phyloP scores from a whole-genome alignment of 2,329 filamentous ascomycete genomes.

The Trichoderma sp. region DNA sequence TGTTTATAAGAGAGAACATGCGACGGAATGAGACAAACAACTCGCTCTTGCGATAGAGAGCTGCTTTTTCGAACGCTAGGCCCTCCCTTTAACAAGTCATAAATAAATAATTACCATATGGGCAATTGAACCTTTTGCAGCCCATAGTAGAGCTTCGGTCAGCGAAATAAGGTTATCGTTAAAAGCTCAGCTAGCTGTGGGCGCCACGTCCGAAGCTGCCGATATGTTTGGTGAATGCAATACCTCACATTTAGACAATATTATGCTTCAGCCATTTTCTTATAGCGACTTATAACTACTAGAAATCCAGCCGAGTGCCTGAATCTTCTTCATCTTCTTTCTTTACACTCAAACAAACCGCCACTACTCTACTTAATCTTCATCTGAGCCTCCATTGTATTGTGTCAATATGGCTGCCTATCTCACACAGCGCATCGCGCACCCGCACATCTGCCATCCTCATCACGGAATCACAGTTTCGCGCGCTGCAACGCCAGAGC shows the following conservation, averaged over 20 bases:
- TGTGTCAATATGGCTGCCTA: slow-evolving; percentile 15
- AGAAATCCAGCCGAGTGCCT: background rate
- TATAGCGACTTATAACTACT: background rate
- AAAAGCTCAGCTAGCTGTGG: background rate
- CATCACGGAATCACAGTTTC: slow-evolving; percentile 18
- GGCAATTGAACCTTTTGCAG: no score
- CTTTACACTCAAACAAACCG: background rate
- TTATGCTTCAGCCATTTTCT: background rate
- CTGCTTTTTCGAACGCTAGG: no score
- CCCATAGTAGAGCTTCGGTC: no score
- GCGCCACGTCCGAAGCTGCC: background rate
- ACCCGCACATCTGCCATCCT: slow-evolving; percentile 12
- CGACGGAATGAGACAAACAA: no score
- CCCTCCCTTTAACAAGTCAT: no score
- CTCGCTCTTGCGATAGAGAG: no score
- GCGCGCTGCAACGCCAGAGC: background rate
- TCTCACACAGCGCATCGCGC: slow-evolving; percentile 13
- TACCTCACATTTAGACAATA: background rate
- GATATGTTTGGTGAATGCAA: background rate
- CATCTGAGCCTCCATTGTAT: background rate
- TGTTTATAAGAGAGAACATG: background rate
- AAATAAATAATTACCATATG: no score
- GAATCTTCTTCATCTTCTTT: background rate
- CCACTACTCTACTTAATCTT: background rate
- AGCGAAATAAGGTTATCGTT: no score